Base-by-base conservation (phyloP, 2,329 filamentous ascomycete species). In the Coniosporium tulheliwenetii region DNA sequence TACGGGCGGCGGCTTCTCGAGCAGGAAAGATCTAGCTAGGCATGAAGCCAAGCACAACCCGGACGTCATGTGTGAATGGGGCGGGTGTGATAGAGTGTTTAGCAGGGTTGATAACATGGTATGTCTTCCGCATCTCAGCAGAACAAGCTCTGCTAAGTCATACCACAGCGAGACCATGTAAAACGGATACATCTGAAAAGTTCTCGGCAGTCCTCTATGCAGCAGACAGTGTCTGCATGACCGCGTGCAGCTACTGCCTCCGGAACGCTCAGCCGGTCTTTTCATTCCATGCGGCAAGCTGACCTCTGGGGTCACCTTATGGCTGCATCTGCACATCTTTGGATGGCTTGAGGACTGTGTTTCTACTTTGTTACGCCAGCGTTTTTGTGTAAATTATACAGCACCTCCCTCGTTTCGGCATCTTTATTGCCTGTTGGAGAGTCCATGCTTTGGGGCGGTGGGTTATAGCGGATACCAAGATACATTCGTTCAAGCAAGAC, bases 11-110 rank as follows among this genome's bases (percentile, higher is more conserved):
- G 73, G 74, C 0, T 78, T 77, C 51, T 75, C 71, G 5, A 75
- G 70, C 50, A 76, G 75, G 52, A 78, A 78, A 49, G 74, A 78
- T 46, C 67, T 73, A 14, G 69, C 70, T 19, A 59, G 74, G 33
- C 74, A 78, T 46, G 74, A 77, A 52, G 73, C 73, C 36, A 77
- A 75, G 51, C 74, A 78, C 53, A 75, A 75, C 46, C 73, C 74
- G 2, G 67, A 65, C n/a, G 68, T 78, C 39, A 50, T 65, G 32
- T 78, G 74, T 48, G 69, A 75, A 46, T 75, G 69, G 67, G 62
- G 66, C 29, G 70, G 66, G 5, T 78, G 74, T 52, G 65, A 66
- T 41, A 58, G 73, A 38, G 60, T 77, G 2, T 77, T 78, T 52
- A 75, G 70, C 52, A 63, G 74, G 30, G 68, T 75, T 16, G 74